Base-by-base conservation (phyloP, 352 stramenopile species). In the Globisporangium alternatum region DNA sequence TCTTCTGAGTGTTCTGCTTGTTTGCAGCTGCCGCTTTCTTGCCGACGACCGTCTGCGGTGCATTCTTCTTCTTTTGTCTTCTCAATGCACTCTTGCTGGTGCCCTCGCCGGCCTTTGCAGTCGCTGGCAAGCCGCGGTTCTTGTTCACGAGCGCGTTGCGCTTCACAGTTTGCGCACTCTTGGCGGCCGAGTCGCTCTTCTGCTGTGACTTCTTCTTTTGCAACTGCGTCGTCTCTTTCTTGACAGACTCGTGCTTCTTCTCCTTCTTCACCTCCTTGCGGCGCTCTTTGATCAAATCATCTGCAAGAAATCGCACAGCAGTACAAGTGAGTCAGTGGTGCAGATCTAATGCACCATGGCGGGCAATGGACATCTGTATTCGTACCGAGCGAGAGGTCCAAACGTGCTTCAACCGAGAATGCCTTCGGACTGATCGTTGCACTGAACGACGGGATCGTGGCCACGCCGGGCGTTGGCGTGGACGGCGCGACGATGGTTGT, bases 261-360 rank as follows among this genome's bases (percentile, higher is more conserved):
- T 58, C 71, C n/a, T 86, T 83, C 68, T 91, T 86, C 41, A 77
- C 68, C 56, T 88, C 78, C 61, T 89, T 89, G 60, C 86, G 87
- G 45, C 80, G 77, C 59, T 89, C 78, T 63, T 89, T 89, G 66
- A 89, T 91, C 47, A 89, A 53, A n/a, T 81, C 80, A 59, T 91
- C 82, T 75, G 44, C 33, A 60, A 10, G 13, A 9, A 13, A 5
- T 3, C 1, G 28, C 4, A 56, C n/a, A n/a, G 7, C 6, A 41
- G 25, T 2, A 57, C 4, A 37, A 48, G 6, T 3, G 4, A 48
- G 45, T 64, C 25, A 52, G 39, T 9, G 56, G 25, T 60, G 22
- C 13, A 21, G 6, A 7, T 30, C 13, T 37, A 0, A 55, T 10
- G 47, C 22, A 9, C 1, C n/a, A 31, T 37, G 25, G 21, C 17